Base-by-base conservation (phyloP, 2,329 filamentous ascomycete genomes). In the Xylaria sp. region DNA sequence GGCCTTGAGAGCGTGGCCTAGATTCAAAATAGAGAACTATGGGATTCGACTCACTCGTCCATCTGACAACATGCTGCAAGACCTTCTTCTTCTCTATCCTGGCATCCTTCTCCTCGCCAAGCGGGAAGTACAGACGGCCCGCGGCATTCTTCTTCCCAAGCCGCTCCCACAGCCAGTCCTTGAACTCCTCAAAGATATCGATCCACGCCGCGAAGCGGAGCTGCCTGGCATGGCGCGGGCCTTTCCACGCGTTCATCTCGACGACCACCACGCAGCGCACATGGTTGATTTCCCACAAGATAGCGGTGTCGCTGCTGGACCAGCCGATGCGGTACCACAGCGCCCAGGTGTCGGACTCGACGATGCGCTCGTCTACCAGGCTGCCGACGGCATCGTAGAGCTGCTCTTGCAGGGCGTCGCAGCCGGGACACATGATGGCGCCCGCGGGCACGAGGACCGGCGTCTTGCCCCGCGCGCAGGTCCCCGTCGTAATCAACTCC, bases 31-130 rank as follows among this genome's bases (percentile, higher is more conserved):
- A 17, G 21, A 29, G 2, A n/a, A 11, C 3, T 13, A 29, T 25
- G 7, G 15, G 19, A 40, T 13, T 2, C 8, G 40, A 58, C 60
- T 59, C 44, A 59, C 60, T 25, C 9, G 23, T 62, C 54, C 60
- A 62, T 17, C 37, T 21, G 6, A 58, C 48, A 17, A 62, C 43
- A 35, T 54, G 44, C 23, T 41, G 43, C 44, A 62, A 17, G 5
- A 60, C 52, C 44, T 35, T 59, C 13, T 53, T 62, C 48, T 49
- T 54, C 43, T 58, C 48, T 3, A 53, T 58, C 23, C 58, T 17
- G 1, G 13, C 40, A 1, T 10, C 47, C 43, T 6, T 44, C 29
- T 44, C 43, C 37, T 59, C 49, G 2, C 17, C n/a, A 1, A 23
- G 43, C 13, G 55, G 55, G 44, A 59, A 62, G 19, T 59, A 59